Base-by-base conservation (phyloP, 2,329 filamentous ascomycete species). In the Coccinonectria pachysandricola region DNA sequence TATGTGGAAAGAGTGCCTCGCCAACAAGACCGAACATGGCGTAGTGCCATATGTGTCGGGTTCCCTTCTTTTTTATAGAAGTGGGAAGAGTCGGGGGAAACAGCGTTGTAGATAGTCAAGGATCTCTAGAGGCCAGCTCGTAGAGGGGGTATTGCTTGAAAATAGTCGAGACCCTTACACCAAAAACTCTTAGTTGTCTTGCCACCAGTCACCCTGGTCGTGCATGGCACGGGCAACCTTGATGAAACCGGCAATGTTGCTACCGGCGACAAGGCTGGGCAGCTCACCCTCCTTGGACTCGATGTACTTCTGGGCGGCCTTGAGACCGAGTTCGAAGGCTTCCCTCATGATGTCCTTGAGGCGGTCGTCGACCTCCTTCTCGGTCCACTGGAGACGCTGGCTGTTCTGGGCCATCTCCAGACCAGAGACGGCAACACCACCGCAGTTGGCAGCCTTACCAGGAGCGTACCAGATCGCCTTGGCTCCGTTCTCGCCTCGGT, bases 381-480 rank as follows among this genome's bases (percentile, higher is more conserved):
- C 52, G 15, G 83, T 82, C 91, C 91, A 98, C 50, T 64, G 71
- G 41, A 95, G 68, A 35, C 88, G 79, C 59, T 79, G 64, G 41
- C 80, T 88, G 75, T 98, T 96, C 75, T 98, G 91, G 6, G 88
- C 87, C 91, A 98, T 98, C 72, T 98, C 91, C 22, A 98, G 75
- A 46, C 91, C 91, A 3, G 86, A 94, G 20, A 98, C 91, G 31
- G 91, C 91, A 31, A 96, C 91, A 69, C 91, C 91, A 58, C 91
- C 91, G 44, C 85, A 86, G 68, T 96, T 96, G 64, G 88, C 84
- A 16, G 91, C 91, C 75, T 96, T 96, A 46, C 85, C 88, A 26
- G 88, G 88, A 11, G 82, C 91, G 60, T 96, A 96, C 91, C 91
- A 98, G 58, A 94, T 76, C 34, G 83, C 75, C 6, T 62, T 54